Evolutionary conservation across 1,284 basidiomycete species (phyloP), one percentile per base, ranked within the genome.

Genomic region (Leccinum solheimii): DNA sequence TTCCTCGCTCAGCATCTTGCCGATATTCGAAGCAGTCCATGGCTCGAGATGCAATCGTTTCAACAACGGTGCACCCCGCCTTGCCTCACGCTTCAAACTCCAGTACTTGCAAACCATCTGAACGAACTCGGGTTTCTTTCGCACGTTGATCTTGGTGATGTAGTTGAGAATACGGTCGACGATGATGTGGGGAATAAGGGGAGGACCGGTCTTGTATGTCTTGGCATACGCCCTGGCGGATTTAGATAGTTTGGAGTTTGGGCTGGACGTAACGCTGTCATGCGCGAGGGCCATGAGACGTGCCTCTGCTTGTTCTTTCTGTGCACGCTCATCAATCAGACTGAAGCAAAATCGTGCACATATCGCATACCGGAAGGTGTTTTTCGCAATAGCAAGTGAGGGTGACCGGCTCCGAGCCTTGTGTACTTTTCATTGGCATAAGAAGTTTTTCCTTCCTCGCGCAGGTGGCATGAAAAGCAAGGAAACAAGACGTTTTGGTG

Each of bases 11-110:
- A 92, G 83, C 48, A 86, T 78, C 66, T 85, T 86, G 1, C 68
- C 68, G 1, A 83, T 82, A 19, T 85, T 84, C 26, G 84, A 86
- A 1, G 94, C 92, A 0, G 97, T 97, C 97, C 97, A 99, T 0
- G 97, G 97, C 79, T 99, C 97, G 34, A 99, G 80, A 77, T 99
- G 96, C 57, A 99, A 76, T 55, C 97, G 78, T 76, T 98, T 99
- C 68, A 99, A 78, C 57, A 99, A 76, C 2, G 97, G 96, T 2
- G 97, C 97, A 3, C 97, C 97, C 49, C 97, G 80, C 62, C 97
- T 84, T 1, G 87, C 92, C 75, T 99, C 96, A 5, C 97, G 81
- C 77, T 99, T 98, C 75, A 99, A 75, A 72, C 96, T 98, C 97
- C 97, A 99, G 73, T 98, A 99, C 67, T 88, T 86, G 68, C 93